phyloP scores from a whole-genome alignment of 2,329 filamentous ascomycete species.

The Botrytis elliptica region DNA sequence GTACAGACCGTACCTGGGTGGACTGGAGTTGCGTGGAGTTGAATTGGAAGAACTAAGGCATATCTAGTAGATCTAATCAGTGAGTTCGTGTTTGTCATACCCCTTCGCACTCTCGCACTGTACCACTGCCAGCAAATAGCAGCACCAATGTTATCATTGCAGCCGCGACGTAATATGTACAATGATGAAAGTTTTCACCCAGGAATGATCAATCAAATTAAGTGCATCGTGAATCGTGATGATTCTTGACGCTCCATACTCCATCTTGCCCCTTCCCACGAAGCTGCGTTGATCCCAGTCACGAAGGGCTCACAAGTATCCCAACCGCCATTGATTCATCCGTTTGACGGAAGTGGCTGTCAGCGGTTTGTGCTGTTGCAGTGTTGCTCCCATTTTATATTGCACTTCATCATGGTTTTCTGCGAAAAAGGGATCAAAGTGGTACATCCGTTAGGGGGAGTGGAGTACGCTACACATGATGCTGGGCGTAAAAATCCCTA shows the following conservation, averaged over 20 bases:
- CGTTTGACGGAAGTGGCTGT: slow-evolving; percentile 7
- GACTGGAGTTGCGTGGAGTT: background rate
- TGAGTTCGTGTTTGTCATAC: slow-evolving; percentile 10
- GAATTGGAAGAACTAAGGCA: background rate
- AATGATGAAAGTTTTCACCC: slow-evolving; percentile 4
- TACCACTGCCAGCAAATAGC: slow-evolving; percentile 1
- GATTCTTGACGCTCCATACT: background rate
- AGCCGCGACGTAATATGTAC: background rate
- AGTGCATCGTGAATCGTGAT: background rate
- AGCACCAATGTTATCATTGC: background rate
- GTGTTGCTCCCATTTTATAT: background rate
- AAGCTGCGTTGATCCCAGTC: background rate
- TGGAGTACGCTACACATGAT: background rate
- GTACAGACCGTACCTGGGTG: background rate
- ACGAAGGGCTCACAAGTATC: background rate
- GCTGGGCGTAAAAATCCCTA: background rate
- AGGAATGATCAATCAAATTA: background rate
- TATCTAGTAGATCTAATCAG: slow-evolving; percentile 6
- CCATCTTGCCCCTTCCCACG: background rate
- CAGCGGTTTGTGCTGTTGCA: slow-evolving; percentile 7
- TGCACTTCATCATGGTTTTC: background rate
- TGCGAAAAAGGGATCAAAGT: background rate
- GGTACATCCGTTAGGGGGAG: slow-evolving; percentile 1
- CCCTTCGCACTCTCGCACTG: background rate
- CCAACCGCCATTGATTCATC: background rate